Conservation (phyloP, 2,329 filamentous ascomycete genomes). For the Fusarium sororula region DNA sequence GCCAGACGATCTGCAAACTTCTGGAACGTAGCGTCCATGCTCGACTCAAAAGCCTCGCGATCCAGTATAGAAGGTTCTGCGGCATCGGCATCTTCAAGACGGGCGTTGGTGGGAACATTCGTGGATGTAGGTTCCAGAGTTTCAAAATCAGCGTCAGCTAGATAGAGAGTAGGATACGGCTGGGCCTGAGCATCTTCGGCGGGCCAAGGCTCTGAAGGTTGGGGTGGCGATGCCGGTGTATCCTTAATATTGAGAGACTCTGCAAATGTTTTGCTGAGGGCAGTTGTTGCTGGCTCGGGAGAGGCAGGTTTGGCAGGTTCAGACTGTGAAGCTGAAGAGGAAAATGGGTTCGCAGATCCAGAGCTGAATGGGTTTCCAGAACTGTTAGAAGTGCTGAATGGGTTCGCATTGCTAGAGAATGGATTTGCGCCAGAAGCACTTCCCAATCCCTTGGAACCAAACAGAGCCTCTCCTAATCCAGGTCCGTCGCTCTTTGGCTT, state of each 20-base stretch:
- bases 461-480: slow-evolving; percentile 73
- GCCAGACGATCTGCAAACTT: slow-evolving; percentile 80
- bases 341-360: slow-evolving; percentile 44
- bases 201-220: slow-evolving; percentile 79
- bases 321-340: slow-evolving; percentile 45
- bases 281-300: slow-evolving; percentile 41
- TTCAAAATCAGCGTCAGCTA: slow-evolving; percentile 91
- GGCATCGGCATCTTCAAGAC: slow-evolving; percentile 52
- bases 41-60: slow-evolving; percentile 76
- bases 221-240: slow-evolving; percentile 46
- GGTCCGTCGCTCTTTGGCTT: slow-evolving; percentile 50
- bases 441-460: slow-evolving; percentile 67
- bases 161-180: slow-evolving; percentile 80
- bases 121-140: slow-evolving; percentile 71
- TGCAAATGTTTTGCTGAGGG: slow-evolving; percentile 71
- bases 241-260: slow-evolving; percentile 80
- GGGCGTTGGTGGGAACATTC: slow-evolving; percentile 60
- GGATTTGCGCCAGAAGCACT: slow-evolving; percentile 61
- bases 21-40: slow-evolving; percentile 79
- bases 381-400: slow-evolving; percentile 53
- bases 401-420: slow-evolving; percentile 65
- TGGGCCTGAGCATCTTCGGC: slow-evolving; percentile 68
- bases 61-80: slow-evolving; percentile 63
- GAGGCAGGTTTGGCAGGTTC: slow-evolving; percentile 46
- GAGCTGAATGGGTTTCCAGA: slow-evolving; percentile 46